Evolutionary conservation across 345 rosid species (phyloP), one percentile per base, ranked within the genome.

Genomic region (Raphanus sativus): DNA sequence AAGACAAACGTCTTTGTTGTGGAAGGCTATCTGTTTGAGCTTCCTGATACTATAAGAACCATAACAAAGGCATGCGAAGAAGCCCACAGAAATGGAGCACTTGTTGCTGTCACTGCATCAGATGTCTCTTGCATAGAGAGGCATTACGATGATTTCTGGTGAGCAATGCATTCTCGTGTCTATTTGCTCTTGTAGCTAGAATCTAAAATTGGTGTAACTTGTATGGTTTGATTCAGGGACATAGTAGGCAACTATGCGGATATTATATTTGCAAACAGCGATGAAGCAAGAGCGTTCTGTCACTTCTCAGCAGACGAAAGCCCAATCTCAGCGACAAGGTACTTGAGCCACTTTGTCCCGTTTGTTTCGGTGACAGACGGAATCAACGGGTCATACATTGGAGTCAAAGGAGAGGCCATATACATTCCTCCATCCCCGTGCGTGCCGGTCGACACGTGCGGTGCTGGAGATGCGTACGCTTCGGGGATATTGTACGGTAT

Each of bases 401-500:
- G 98, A 16, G 89, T 90, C 4, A 94, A 90, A 85, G 98, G 98
- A 82, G 98, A 94, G 83, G 97, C 98, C 63, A 84, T 92, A 79
- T 94, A 86, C 81, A 80, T 94, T 50, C 91, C 97, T 69, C 97
- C 97, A 29, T 86, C 90, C 5, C 92, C 92, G 17, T 92, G 97
- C 59, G 85, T 86, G 28, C 97, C 95, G 0, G 77, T 87, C 11
- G 98, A 92, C 77, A 92, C 97, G 0, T 90, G 98, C 61, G 97
- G 98, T 61, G 97, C 97, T 0, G 98, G 98, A 63, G 97, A 94
- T 75, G 97, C 97, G 5, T 94, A 90, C 16, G 97, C 98, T 65
- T 88, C 98, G 2, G 97, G 98, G 36, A 87, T 94, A 68, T 82
- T 94, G 71, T 94, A 92, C 9, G 88, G 98, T 61, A 85, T 92